These are phyloP conservation scores for Psilocybe azurescens DNA, from an alignment of 768 basidiomycete species.

Conservation along the genomic window DNA sequence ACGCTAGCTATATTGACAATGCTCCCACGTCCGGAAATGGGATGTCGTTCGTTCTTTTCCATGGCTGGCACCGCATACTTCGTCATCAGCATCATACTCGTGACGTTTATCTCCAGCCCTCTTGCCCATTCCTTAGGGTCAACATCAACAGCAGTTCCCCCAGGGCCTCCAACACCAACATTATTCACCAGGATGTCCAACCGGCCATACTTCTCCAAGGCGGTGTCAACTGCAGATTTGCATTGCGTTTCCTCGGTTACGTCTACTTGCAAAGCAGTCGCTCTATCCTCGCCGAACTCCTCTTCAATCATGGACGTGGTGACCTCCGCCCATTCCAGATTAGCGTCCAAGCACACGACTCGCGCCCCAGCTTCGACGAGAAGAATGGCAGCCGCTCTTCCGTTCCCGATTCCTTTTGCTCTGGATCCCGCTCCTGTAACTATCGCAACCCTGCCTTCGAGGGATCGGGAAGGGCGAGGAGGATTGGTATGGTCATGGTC, in stretches of 20 bases:
- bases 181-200: constrained; percentile 49
- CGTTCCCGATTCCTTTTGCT: constrained; percentile 45
- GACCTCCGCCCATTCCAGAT: constrained; percentile 38
- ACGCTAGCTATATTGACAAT: constrained; percentile 49
- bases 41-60: constrained; percentile 37
- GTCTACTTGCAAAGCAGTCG: constrained; percentile 39
- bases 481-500: constrained; percentile 7
- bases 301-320: constrained; percentile 44
- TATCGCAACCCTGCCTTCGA: constrained; percentile 41
- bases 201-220: constrained; percentile 40
- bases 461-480: constrained; percentile 36
- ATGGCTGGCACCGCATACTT: constrained; percentile 49
- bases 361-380: constrained; percentile 45
- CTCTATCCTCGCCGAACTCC: constrained; percentile 40
- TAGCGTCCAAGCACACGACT: constrained; percentile 43
- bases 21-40: constrained; percentile 38
- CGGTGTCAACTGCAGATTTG: constrained; percentile 38
- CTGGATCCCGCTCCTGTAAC: constrained; percentile 48
- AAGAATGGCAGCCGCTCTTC: constrained; percentile 45
- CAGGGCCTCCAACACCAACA: constrained; percentile 44
- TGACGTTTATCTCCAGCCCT: constrained; percentile 44
- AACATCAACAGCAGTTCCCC: constrained; percentile 44
- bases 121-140: constrained; percentile 39
- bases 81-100: constrained; percentile 50
- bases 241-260: constrained; percentile 41